These are phyloP conservation scores for Podila verticillata DNA, from an alignment of 192 early-diverging fungal genomes.

Conservation along the genomic window DNA sequence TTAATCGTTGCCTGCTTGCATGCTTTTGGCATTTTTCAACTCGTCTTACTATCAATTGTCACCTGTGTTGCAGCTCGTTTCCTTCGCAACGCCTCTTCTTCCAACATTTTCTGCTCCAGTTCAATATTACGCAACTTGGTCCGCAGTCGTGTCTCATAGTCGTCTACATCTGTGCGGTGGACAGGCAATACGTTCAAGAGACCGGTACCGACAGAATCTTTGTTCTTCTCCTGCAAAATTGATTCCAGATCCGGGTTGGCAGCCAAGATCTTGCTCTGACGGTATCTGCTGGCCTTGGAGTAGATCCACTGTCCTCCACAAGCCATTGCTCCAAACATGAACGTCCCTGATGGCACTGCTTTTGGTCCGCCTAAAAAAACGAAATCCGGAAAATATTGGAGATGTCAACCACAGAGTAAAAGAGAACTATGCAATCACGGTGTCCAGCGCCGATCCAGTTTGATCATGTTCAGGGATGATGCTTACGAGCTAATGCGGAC, in stretches of 20 bases:
- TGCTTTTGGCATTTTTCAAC: background rate
- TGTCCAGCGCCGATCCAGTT: no score
- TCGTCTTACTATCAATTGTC: slow-evolving; percentile 10
- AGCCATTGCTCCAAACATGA: slow-evolving; percentile 63
- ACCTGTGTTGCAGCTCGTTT: slow-evolving; percentile 2
- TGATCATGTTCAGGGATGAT: no score
- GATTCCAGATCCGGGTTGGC: background rate
- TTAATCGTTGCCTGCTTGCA: background rate
- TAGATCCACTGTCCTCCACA: slow-evolving; percentile 59
- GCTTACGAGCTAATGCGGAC: slow-evolving; percentile 55
- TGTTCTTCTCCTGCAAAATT: background rate
- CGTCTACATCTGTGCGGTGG: slow-evolving; percentile 65
- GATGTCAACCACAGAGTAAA: no score
- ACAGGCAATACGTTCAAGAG: slow-evolving; percentile 65
- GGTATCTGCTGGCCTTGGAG: slow-evolving; percentile 53
- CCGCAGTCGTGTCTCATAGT: slow-evolving; percentile 67
- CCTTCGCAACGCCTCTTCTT: slow-evolving; percentile 39
- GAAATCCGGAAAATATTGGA: background rate
- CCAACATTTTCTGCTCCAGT: slow-evolving; percentile 48
- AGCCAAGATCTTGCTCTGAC: slow-evolving; percentile 66
- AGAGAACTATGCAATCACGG: no score
- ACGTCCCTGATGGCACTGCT: slow-evolving; percentile 61
- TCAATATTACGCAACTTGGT: slow-evolving; percentile 53
- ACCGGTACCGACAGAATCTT: slow-evolving; percentile 20
- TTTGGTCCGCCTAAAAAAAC: slow-evolving; percentile 54